phyloP scores from a whole-genome alignment of 2,329 filamentous ascomycete genomes.

The Sphaerulina vaccinii region DNA sequence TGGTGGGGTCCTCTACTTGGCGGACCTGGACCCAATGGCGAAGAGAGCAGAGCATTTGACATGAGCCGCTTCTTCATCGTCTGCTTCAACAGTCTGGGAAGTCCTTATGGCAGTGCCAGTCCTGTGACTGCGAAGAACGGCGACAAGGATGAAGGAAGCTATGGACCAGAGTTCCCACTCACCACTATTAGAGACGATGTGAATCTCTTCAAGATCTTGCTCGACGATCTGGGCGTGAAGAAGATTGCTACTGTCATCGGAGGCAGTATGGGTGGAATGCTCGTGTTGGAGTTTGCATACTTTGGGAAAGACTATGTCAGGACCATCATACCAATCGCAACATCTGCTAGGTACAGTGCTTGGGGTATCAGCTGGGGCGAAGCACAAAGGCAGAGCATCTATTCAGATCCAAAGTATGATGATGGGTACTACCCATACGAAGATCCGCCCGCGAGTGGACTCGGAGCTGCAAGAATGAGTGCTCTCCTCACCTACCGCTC shows the following conservation, averaged over 20 bases:
- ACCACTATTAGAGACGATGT: constrained; percentile 96
- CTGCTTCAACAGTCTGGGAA: constrained; percentile 82
- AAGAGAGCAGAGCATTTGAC: constrained; percentile 62
- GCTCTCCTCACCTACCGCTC: constrained; percentile 94
- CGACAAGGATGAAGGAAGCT: constrained; percentile 68
- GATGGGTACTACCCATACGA: constrained; percentile 90
- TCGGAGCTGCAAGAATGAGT: constrained; percentile 94
- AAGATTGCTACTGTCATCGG: constrained; percentile 78
- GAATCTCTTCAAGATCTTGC: constrained; percentile 74
- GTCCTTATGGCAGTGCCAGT: constrained; percentile 83
- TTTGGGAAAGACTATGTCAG: constrained; percentile 83
- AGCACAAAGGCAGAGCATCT: constrained; percentile 88
- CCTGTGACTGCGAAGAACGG: constrained; percentile 87
- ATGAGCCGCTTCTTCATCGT: constrained; percentile 80
- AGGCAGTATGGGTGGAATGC: constrained; percentile 85
- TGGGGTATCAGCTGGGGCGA: constrained; percentile 93
- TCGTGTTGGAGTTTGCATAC: constrained; percentile 89
- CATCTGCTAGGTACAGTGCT: constrained; percentile 78
- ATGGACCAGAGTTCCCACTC: constrained; percentile 93
- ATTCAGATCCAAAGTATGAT: constrained; percentile 96
- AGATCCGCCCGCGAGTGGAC: constrained; percentile 80
- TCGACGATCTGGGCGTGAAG: constrained; percentile 76
- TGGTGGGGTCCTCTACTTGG: constrained; percentile 87
- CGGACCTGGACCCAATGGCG: constrained; percentile 61
- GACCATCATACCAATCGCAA: constrained; percentile 78